Evolutionary conservation across 1,284 basidiomycete species (phyloP).

Genomic region (Athelia sp.): DNA sequence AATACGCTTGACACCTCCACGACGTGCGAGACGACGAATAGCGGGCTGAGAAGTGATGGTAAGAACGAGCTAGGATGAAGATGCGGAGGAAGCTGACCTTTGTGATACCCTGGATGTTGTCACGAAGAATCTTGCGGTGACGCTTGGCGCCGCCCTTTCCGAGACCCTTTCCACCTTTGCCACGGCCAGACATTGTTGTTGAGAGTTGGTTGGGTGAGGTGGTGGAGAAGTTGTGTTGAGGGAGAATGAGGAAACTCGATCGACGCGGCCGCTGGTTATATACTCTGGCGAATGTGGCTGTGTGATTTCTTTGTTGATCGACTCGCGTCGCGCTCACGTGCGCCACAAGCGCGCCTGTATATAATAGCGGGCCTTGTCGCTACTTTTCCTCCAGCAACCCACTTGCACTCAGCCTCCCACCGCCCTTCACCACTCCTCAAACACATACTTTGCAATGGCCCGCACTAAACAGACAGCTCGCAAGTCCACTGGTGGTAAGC

Average conservation of each 20-base stretch:
- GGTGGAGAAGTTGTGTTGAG: constrained; percentile 5
- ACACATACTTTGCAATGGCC: constrained; percentile 19
- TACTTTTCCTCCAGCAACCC: constrained; percentile 12
- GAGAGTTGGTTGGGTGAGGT: not conserved
- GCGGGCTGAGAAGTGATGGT: constrained; percentile 65
- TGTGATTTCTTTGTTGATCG: constrained; percentile 32
- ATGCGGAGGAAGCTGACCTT: constrained; percentile 11
- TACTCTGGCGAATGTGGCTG: constrained; percentile 18
- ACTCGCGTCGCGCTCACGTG: constrained; percentile 31
- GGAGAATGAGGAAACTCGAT: not conserved
- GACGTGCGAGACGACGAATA: constrained; percentile 90
- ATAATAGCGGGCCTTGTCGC: constrained; percentile 17
- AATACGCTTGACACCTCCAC: constrained; percentile 95
- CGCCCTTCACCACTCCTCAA: constrained; percentile 7
- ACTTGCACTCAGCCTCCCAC: constrained; percentile 12
- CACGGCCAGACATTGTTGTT: constrained; percentile 68
- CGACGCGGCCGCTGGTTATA: constrained; percentile 10
- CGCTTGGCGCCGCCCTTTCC: constrained; percentile 89
- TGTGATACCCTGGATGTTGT: constrained; percentile 76
- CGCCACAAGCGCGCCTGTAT: constrained; percentile 36
- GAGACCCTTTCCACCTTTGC: constrained; percentile 72
- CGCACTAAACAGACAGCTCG: constrained; percentile 47
- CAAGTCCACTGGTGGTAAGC: constrained; percentile 59
- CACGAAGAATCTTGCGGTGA: constrained; percentile 83
- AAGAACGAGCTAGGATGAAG: not conserved